Evolutionary conservation across 2,329 filamentous ascomycete genomes (phyloP), one percentile per base, ranked within the genome.

Genomic region (Aspergillus terreus): DNA sequence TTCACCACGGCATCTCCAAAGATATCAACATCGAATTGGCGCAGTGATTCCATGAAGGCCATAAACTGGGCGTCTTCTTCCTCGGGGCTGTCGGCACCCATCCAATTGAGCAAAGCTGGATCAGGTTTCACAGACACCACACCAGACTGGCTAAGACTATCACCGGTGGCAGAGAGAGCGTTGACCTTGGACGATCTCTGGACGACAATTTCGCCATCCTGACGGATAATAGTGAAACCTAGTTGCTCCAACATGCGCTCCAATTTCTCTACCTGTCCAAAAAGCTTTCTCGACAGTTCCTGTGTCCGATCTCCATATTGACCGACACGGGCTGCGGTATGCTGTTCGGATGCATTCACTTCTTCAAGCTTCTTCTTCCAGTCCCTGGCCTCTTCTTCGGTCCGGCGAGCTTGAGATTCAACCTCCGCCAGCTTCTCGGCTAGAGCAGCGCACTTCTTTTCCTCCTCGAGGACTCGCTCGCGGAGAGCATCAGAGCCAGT

Each of bases 1-100:
- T 92, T 94, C 56, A 90, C 87, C 23, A 99, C 80, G 0, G 89
- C 86, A 52, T 97, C 92, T 44, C 85, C 83, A 63, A 96, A 95
- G 3, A 82, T 79, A 55, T 96, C 90, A 44, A 92, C 79, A 64
- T 95, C 89, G 64, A 99, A 94, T 25, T 82, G 81, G 15, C 88
- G 84, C 15, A 96, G 75, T 3, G 84, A 84, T 33, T 82, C 78
- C 57, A 96, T 77, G 64, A 90, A 96, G 1, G 84, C 80, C 14
- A 83, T 77, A 65, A 92, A 99, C 58, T 86, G 88, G 43, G 83
- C 77, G 4, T 83, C 78, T 68, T 96, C 92, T 9, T 81, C 77
- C 17, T 85, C 80, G 1, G 77, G 66, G 55, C 86, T 85, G 4
- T 81, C 76, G 41, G 83, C 83, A 58, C 90, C 82, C 71, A 91